Evolutionary conservation across 495 filamentous ascomycete species (phyloP).

Genomic region (Penicillium pancosmium): DNA sequence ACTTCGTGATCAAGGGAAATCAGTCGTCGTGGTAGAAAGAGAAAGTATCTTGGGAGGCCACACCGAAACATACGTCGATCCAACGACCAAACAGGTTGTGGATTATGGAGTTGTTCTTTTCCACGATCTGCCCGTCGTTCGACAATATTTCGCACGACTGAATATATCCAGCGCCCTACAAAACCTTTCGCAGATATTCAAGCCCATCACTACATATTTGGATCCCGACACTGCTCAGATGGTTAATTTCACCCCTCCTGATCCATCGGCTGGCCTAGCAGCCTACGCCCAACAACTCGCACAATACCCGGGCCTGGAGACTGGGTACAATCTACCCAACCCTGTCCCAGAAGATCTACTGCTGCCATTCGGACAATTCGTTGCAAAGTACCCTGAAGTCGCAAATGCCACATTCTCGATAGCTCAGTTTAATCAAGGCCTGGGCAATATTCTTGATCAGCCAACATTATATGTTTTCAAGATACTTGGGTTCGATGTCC

Average conservation of each 20-base stretch:
- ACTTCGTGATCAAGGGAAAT: conserved; percentile 42
- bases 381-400: conserved; percentile 44
- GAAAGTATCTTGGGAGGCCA: conserved; percentile 50
- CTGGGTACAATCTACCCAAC: conserved; percentile 49
- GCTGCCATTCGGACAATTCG: conserved; percentile 50
- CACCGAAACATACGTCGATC: conserved; percentile 47
- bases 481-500: conserved; percentile 22
- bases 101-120: conserved; percentile 51
- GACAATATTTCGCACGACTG: conserved; percentile 40
- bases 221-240: conserved; percentile 45
- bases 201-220: conserved; percentile 15
- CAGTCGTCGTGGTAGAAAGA: conserved; percentile 48
- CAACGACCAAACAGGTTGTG: conserved; percentile 38
- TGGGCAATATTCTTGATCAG: conserved; percentile 41
- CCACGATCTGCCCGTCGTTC: conserved; percentile 10
- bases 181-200: conserved; percentile 33
- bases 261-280: conserved; percentile 34
- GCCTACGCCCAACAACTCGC: conserved; percentile 44
- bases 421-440: conserved; percentile 34
- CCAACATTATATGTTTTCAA: conserved; percentile 35
- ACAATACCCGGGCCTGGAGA: conserved; percentile 26
- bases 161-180: conserved; percentile 17
- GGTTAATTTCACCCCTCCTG: conserved; percentile 37
- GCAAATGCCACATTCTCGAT: conserved; percentile 28
- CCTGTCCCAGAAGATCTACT: conserved; percentile 55